Base-by-base conservation (phyloP, 257 asterid species). In the Capsicum chinense region DNA sequence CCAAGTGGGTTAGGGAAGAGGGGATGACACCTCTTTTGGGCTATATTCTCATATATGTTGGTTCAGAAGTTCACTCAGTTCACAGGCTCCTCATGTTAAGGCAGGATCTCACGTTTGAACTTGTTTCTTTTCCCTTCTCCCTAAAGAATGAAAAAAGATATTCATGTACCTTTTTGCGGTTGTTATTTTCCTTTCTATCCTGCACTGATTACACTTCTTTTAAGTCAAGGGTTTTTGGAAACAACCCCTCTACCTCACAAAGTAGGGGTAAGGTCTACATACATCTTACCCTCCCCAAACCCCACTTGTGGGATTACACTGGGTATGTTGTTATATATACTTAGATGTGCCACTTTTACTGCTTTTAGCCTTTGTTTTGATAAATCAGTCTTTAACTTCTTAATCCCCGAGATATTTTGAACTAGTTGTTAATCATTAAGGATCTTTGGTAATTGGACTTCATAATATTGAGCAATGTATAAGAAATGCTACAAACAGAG, bases 401-500 rank as follows among this genome's bases (percentile, higher is more conserved):
- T 47, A 19, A 19, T 47, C 58, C 58, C 47, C 15, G 58, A 71
- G 58, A 71, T 47, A 71, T 71, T 21, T 0, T n/a, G 39, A 71
- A 9, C 71, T 64, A 64, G 71, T 35, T 10, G 71, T 15, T 33
- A 64, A 66, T 66, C 47, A 66, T 66, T 35, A 35, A 66, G 35
- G 73, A 33, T 12, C 7, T 66, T 66, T 66, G 1, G 73, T 5
- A 66, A 66, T 37, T 35, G 13, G 26, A 7, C 78, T 33, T 68
- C 78, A 16, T 68, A 37, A 48, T 73, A 42, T 73, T 73, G 42
- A 33, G 58, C 59, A 73, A 73, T 11, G 5, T 73, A n/a, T 19
- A 48, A 47, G 80, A 73, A 73, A 47, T 73, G 59, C 44, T 60
- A 19, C 59, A 73, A 73, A 52, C 60, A 73, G 13, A 73, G 80